Evolutionary conservation across 2,329 filamentous ascomycete species (phyloP).

Genomic region (Grosmannia serpens): DNA sequence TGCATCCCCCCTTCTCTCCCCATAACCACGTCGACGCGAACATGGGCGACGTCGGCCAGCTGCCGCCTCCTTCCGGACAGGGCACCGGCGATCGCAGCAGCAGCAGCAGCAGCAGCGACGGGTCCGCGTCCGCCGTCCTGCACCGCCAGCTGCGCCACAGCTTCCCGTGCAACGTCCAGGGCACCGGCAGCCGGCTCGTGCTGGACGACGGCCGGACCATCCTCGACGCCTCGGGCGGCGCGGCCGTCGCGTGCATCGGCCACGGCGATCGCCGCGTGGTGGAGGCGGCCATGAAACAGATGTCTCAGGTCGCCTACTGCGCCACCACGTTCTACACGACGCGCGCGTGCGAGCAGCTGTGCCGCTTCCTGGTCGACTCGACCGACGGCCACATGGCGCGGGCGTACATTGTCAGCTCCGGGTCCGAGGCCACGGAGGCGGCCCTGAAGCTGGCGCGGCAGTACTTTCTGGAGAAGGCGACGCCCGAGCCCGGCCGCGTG

Average conservation of each 20-base stretch:
- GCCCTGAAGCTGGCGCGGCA: slow-evolving; percentile 54
- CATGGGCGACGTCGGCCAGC: too few species aligned
- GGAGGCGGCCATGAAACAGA: slow-evolving; percentile 27
- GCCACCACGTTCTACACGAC: slow-evolving; percentile 31
- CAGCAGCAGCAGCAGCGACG: background rate
- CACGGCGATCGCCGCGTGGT: slow-evolving; percentile 30
- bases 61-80: too few species aligned
- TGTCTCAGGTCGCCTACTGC: slow-evolving; percentile 29
- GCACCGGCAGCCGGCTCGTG: slow-evolving; percentile 25
- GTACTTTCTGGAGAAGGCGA: slow-evolving; percentile 47
- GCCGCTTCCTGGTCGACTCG: slow-evolving; percentile 23
- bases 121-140: slow-evolving; percentile 23
- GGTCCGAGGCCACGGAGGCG: slow-evolving; percentile 54
- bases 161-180: slow-evolving; percentile 21
- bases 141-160: slow-evolving; percentile 24
- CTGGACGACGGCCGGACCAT: slow-evolving; percentile 28
- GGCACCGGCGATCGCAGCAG: background rate
- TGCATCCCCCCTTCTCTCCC: too few species aligned
- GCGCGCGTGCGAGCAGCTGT: slow-evolving; percentile 26
- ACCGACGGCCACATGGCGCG: slow-evolving; percentile 25
- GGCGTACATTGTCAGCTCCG: slow-evolving; percentile 27
- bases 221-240: slow-evolving; percentile 33
- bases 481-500: slow-evolving; percentile 41
- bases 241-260: slow-evolving; percentile 35
- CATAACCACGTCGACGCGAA: too few species aligned